Evolutionary conservation across 2,329 filamentous ascomycete species (phyloP), one percentile per base, ranked within the genome.

Genomic region (Aspergillus glaucus): DNA sequence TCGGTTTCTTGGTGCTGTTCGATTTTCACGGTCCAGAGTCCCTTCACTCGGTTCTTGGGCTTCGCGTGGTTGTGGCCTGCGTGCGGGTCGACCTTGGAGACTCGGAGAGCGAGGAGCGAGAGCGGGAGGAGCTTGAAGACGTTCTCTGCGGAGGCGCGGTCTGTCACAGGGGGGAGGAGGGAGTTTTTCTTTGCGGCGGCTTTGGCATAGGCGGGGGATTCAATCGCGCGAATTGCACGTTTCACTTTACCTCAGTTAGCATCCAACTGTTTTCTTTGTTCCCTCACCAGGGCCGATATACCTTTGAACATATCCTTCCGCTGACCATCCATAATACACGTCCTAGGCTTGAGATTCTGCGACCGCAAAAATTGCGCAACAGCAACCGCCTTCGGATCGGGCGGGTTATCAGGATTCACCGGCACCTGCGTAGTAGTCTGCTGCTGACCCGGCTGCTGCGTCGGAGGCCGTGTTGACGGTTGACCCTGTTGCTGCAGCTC

Each of bases 281-380:
- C 17, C 36, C 36, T 15, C 36, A 9, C 15, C 36, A 17, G 36
- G 14, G 8, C n/a, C 26, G 22, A 30, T 46, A 42, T 76, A 92
- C 89, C 90, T 79, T 86, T 87, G 72, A 98, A 97, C 88, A 98
- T 94, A 57, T 98, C 92, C 74, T 95, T 97, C 62, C 93, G 82
- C 78, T 96, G 91, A 62, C 93, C 93, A 57, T 96, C 91, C 56
- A 97, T 80, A 55, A 98, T 94, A 67, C 88, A 92, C 15, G 91
- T 96, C 55, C 93, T 80, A 15, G 81, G 79, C 79, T 98, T 98
- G 56, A 98, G 74, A 51, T 93, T 82, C 72, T 96, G 91, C 50
- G 79, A 71, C 58, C 84, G 84, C 51, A 98, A 75, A 72, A 95
- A 98, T 63, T 88, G 86, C 57, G 93, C 94, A 47, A 98, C 80